Conservation (phyloP, 2,329 filamentous ascomycete species). For the Exophiala sp. region DNA sequence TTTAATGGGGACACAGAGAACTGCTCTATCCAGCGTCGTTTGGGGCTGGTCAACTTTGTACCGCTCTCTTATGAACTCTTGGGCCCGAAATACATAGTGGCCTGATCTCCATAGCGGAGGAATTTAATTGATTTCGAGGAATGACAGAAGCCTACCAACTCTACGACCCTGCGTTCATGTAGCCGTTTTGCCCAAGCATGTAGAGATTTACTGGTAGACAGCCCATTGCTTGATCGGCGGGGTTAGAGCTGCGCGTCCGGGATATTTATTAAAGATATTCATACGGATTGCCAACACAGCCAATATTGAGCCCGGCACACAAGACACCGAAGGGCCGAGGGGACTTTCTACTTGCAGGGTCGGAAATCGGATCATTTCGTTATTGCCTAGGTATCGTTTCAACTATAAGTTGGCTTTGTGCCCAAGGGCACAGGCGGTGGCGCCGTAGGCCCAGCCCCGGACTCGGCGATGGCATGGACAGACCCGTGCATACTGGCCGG, state of each 20-base stretch:
- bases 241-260: too few species aligned
- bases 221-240: too few species aligned
- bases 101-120: not conserved
- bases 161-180: too few species aligned
- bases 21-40: not conserved
- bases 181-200: too few species aligned
- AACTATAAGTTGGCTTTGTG: constrained; percentile 46
- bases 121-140: constrained; percentile 3
- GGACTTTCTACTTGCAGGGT: not conserved
- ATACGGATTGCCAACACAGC: too few species aligned
- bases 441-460: constrained; percentile 32
- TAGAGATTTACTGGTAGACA: too few species aligned
- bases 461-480: constrained; percentile 27
- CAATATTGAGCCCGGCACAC: too few species aligned
- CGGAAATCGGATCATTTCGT: not conserved
- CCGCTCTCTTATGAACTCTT: not conserved
- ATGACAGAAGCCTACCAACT: not conserved
- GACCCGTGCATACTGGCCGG: constrained; percentile 40
- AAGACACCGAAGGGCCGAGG: too few species aligned
- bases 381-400: not conserved
- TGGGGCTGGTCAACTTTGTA: not conserved
- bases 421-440: constrained; percentile 53
- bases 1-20: not conserved
- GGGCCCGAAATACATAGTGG: not conserved
- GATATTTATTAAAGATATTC: too few species aligned